Evolutionary conservation across 225 moss, liverwort and hornwort species (phyloP), one percentile per base, ranked within the genome.

Genomic region (Pleurozium schreberi): DNA sequence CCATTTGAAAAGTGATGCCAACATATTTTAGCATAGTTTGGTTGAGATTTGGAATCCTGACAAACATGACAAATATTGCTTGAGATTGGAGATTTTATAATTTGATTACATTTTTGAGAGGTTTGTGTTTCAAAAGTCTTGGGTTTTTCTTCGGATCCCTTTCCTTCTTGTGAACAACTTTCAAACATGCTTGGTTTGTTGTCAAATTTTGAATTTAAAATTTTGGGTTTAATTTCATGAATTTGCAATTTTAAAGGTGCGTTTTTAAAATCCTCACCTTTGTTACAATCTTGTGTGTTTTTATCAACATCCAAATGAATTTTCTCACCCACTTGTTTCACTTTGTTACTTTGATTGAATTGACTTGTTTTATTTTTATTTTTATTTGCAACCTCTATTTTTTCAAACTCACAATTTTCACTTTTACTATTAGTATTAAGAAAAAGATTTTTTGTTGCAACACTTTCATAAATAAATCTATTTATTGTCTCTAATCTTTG

Each of bases 401-500:
- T 36, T 25, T 76, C 81, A 61, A 62, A 30, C 38, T 55, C 7
- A 2, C 33, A 10, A 18, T 84, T 84, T 67, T 59, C 25, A 75
- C 27, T 75, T 9, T 87, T 81, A 18, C 6, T 62, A 13, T 47
- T 45, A 31, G 16, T 84, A 36, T 55, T 87, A 18, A 27, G 3
- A 62, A 18, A 5, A 81, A 19, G 83, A 1, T 18, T 76, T 69
- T 86, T 73, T 70, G 10, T 11, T 42, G 16, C 17, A 60, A 68
- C 14, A 18, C 15, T 92, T 81, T 90, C 62, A 76, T 34, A 33
- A 47, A 84, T 70, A 8, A 58, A 30, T 74, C 26, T 90, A 63
- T 53, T 92, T 58, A 88, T 53, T n/a, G 25, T 80, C 18, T 84
- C 84, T 47, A 91, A 75, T 81, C 87, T 87, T 85, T 91, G 87